These are phyloP conservation scores for Sporothrix mexicana DNA, from an alignment of 2,329 filamentous ascomycete genomes.

Conservation along the genomic window DNA sequence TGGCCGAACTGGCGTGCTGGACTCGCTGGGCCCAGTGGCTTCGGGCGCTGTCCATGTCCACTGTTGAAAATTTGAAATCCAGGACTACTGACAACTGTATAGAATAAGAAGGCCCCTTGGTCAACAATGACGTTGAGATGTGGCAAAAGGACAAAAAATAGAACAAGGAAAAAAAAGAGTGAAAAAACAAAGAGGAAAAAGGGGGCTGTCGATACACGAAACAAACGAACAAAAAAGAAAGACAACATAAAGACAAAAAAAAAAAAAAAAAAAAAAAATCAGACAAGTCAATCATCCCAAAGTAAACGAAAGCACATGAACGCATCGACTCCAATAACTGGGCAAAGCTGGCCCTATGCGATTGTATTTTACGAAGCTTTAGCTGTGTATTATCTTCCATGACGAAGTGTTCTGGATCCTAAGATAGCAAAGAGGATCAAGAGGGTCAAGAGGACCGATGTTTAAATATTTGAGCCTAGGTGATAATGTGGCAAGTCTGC, in stretches of 20 bases:
- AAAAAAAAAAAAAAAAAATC: background rate
- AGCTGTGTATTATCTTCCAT: background rate
- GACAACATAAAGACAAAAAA: background rate
- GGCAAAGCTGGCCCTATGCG: conserved; percentile 6
- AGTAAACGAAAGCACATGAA: conserved; percentile 13
- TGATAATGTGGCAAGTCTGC: conserved; percentile 6
- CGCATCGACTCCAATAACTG: background rate
- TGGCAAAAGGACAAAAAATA: conserved; percentile 17
- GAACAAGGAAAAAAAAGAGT: background rate
- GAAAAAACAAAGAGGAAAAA: background rate
- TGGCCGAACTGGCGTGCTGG: too few species aligned
- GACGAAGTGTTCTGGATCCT: background rate
- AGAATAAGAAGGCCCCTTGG: background rate
- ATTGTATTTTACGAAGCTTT: background rate
- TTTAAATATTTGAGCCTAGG: background rate
- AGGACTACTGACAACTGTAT: background rate
- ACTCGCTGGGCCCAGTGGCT: too few species aligned
- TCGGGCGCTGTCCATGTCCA: too few species aligned
- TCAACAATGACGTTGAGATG: background rate
- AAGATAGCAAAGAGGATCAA: too few species aligned
- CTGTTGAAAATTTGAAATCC: too few species aligned
- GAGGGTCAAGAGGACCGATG: too few species aligned
- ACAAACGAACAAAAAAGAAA: background rate
- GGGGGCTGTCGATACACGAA: background rate
- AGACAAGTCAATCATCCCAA: background rate